Percentiles rank a stretch among this genome's conserved stretches.
phyloP scores from a whole-genome alignment of 768 basidiomycete species.

The Suillus bovinus region DNA sequence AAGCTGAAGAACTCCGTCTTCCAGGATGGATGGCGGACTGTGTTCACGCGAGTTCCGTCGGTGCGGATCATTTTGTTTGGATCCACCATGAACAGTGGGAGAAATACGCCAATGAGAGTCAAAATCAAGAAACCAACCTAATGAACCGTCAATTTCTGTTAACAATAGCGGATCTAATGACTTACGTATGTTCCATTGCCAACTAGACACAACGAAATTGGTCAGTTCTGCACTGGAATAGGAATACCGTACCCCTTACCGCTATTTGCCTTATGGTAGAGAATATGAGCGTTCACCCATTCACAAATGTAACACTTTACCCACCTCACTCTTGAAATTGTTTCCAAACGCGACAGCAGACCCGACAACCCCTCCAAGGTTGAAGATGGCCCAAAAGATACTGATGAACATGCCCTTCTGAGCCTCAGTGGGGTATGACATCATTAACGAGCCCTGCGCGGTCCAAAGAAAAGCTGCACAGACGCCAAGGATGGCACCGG shows the following conservation, averaged over 20 bases:
- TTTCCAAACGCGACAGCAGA: constrained; percentile 72
- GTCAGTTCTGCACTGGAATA: background rate
- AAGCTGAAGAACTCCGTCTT: constrained; percentile 70
- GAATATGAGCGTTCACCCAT: background rate
- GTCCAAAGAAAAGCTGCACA: constrained; percentile 56
- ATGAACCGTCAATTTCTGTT: constrained; percentile 5
- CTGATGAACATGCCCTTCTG: constrained; percentile 54
- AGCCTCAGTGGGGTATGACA: constrained; percentile 56
- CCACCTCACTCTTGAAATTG: constrained; percentile 63
- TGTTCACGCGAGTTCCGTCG: constrained; percentile 67
- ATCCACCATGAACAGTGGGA: constrained; percentile 68
- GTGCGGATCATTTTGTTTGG: constrained; percentile 74
- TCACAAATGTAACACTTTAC: constrained; percentile 17
- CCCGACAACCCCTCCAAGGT: constrained; percentile 77
- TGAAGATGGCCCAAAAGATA: constrained; percentile 73
- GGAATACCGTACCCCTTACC: constrained; percentile 18
- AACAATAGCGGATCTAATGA: constrained; percentile 7
- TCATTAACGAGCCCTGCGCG: constrained; percentile 53
- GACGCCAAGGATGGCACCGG: constrained; percentile 51
- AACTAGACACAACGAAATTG: constrained; percentile 37
- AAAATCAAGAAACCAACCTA: constrained; percentile 79
- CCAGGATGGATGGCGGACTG: constrained; percentile 70
- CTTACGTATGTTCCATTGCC: constrained; percentile 76
- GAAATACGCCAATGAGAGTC: constrained; percentile 62
- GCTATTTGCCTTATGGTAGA: constrained; percentile 26